Conservation (phyloP, 2,329 filamentous ascomycete genomes). For the Sarocladiaceae sp. region DNA sequence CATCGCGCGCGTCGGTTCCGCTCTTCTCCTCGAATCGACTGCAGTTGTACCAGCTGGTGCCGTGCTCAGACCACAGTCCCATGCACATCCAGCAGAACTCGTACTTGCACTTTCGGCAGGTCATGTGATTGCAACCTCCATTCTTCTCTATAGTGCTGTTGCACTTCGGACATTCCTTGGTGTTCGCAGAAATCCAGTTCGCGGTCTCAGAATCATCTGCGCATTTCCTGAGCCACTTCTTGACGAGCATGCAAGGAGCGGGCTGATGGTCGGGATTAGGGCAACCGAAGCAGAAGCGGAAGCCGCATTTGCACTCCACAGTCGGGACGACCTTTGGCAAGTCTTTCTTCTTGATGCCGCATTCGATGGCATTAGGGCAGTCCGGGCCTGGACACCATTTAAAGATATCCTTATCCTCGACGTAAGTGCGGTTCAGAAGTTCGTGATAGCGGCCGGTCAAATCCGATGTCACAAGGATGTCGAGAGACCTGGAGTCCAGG, state of each 20-base stretch:
- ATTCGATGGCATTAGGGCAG: slow-evolving; percentile 89
- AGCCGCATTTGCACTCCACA: slow-evolving; percentile 76
- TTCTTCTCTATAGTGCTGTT: slow-evolving; percentile 99
- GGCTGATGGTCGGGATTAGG: slow-evolving; percentile 86
- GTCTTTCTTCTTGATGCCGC: slow-evolving; percentile 79
- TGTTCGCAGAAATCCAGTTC: slow-evolving; percentile 99
- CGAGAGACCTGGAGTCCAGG: slow-evolving; percentile 82
- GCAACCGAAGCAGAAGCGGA: slow-evolving; percentile 94
- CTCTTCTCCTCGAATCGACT: slow-evolving; percentile 97
- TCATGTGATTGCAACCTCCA: slow-evolving; percentile 97
- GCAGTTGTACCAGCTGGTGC: slow-evolving; percentile 99
- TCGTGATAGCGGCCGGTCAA: slow-evolving; percentile 65
- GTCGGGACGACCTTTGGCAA: slow-evolving; percentile 81
- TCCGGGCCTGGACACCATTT: slow-evolving; percentile 99
- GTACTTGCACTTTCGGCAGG: slow-evolving; percentile 88
- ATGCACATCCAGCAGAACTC: slow-evolving; percentile 99
- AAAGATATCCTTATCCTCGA: slow-evolving; percentile 90
- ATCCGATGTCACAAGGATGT: slow-evolving; percentile 61
- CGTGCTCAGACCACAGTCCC: slow-evolving; percentile 97
- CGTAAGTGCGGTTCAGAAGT: slow-evolving; percentile 86
- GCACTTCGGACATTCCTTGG: slow-evolving; percentile 95
- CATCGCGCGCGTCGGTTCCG: slow-evolving; percentile 81
- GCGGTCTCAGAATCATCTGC: slow-evolving; percentile 97
- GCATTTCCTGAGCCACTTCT: slow-evolving; percentile 96
- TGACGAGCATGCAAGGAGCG: slow-evolving; percentile 83